These are phyloP conservation scores for Thelephora aurantiotincta DNA, from an alignment of 768 basidiomycete species.

Conservation along the genomic window DNA sequence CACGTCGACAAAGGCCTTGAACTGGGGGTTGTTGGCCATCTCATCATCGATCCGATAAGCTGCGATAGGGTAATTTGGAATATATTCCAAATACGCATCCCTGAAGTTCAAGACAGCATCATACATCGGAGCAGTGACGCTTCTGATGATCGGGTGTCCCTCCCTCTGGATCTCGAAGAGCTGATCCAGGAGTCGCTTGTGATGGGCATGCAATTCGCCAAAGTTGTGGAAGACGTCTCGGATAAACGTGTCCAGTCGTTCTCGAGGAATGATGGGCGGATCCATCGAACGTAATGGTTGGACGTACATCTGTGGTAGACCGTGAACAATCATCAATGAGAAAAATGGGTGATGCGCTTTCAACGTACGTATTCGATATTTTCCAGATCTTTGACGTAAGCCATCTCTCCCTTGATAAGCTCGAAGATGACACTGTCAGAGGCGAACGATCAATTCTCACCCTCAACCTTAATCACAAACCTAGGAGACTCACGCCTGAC, in stretches of 20 bases:
- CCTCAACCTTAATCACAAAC: not conserved
- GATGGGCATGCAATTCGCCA: constrained; percentile 58
- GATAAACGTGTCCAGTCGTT: constrained; percentile 65
- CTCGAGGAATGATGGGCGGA: constrained; percentile 64
- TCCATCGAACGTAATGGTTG: constrained; percentile 56
- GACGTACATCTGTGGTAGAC: constrained; percentile 55
- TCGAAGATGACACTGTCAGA: constrained; percentile 73
- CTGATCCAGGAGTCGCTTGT: constrained; percentile 60
- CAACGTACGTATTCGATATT: constrained; percentile 58
- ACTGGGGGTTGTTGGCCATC: constrained; percentile 65
- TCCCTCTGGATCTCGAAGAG: constrained; percentile 83
- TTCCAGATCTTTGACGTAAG: constrained; percentile 84
- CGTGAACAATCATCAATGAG: not conserved
- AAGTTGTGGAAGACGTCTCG: constrained; percentile 85
- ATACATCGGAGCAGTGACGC: constrained; percentile 72
- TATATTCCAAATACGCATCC: constrained; percentile 85
- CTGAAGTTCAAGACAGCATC: constrained; percentile 89
- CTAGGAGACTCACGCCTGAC: constrained; percentile 55
- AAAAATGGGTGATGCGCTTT: not conserved
- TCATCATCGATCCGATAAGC: constrained; percentile 82
- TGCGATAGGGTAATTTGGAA: constrained; percentile 87
- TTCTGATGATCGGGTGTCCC: constrained; percentile 66
- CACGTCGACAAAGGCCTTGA: constrained; percentile 76
- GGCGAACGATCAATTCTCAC: not conserved
- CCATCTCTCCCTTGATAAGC: constrained; percentile 91